A percentile compares a stretch with the other conserved stretches of the same genome.
Evolutionary conservation across 768 basidiomycete genomes (phyloP).

Genomic region (Lactarius tabidus): DNA sequence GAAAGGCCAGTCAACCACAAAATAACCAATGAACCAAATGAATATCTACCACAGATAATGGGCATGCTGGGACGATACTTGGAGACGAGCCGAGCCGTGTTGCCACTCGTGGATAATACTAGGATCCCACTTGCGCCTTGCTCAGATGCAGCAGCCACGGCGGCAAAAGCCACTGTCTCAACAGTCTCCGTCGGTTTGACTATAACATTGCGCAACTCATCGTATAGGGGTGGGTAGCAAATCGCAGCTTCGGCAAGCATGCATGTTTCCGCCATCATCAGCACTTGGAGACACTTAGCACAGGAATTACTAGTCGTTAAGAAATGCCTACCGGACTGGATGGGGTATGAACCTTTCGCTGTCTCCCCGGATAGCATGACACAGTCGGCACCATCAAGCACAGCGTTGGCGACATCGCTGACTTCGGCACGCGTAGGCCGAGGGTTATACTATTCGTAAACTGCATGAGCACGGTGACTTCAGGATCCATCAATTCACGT

Average conservation of each 20-base stretch:
- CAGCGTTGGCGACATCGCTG: constrained; percentile 98
- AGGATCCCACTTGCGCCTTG: constrained; percentile 94
- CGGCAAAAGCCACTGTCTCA: constrained; percentile 95
- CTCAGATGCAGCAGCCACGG: constrained; percentile 92
- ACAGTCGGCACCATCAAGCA: constrained; percentile 97
- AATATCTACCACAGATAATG: constrained; percentile 81
- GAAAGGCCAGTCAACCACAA: constrained; percentile 11
- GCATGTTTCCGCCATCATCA: constrained; percentile 99
- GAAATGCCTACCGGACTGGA: constrained; percentile 72
- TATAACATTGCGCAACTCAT: constrained; percentile 77
- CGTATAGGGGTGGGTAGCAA: constrained; percentile 91
- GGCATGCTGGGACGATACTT: constrained; percentile 94
- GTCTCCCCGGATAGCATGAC: constrained; percentile 99
- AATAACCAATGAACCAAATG: not conserved
- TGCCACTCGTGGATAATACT: constrained; percentile 94
- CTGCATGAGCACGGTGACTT: not conserved
- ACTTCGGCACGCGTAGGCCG: constrained; percentile 98
- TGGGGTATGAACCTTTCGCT: constrained; percentile 94
- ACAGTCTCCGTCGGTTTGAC: constrained; percentile 87
- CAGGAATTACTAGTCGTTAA: not conserved
- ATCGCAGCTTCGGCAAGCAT: constrained; percentile 93
- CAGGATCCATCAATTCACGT: constrained; percentile 27
- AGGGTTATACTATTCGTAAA: constrained; percentile 79
- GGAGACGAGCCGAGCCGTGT: constrained; percentile 91
- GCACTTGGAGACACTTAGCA: constrained; percentile 46